Conservation (phyloP, 257 asterid genomes). For the Rhazya stricta region DNA sequence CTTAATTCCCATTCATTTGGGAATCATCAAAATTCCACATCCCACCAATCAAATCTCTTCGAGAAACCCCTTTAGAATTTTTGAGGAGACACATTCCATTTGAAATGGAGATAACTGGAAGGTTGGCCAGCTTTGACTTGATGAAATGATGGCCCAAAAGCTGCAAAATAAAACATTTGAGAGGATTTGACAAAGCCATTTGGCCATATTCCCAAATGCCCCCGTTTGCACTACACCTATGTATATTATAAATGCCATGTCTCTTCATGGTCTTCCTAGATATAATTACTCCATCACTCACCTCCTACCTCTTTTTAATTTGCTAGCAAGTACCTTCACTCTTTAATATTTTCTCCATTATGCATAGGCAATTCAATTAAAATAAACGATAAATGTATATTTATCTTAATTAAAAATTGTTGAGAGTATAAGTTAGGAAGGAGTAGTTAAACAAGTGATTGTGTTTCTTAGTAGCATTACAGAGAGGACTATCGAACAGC, state of each 20-base stretch:
- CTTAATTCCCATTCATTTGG: constrained; percentile 21
- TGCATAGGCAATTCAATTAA: too few relatives aligned
- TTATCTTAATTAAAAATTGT: too few relatives aligned
- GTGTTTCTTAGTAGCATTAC: constrained; percentile 10
- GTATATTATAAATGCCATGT: constrained; percentile 17
- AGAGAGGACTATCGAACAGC: neutral
- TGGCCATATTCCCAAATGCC: constrained; percentile 5
- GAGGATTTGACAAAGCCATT: constrained; percentile 33
- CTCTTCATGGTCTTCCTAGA: constrained; percentile 18
- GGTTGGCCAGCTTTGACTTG: constrained; percentile 52
- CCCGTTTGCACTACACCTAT: neutral
- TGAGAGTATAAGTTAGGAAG: too few relatives aligned
- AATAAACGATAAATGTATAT: too few relatives aligned
- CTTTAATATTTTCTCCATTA: too few relatives aligned
- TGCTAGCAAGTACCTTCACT: too few relatives aligned
- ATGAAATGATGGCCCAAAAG: constrained; percentile 33
- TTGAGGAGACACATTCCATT: constrained; percentile 28
- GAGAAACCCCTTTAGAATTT: constrained; percentile 13
- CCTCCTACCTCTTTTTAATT: constrained; percentile 17
- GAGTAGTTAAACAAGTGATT: constrained; percentile 15
- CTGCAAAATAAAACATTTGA: constrained; percentile 15
- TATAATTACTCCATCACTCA: constrained; percentile 21
- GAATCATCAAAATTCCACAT: constrained; percentile 25
- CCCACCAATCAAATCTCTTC: constrained; percentile 25
- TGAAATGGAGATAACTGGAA: constrained; percentile 37